Percentiles rank a stretch among this genome's conserved stretches.
Conservation (phyloP, 1,139 yeast species). For the Geotrichum macrosporum region DNA sequence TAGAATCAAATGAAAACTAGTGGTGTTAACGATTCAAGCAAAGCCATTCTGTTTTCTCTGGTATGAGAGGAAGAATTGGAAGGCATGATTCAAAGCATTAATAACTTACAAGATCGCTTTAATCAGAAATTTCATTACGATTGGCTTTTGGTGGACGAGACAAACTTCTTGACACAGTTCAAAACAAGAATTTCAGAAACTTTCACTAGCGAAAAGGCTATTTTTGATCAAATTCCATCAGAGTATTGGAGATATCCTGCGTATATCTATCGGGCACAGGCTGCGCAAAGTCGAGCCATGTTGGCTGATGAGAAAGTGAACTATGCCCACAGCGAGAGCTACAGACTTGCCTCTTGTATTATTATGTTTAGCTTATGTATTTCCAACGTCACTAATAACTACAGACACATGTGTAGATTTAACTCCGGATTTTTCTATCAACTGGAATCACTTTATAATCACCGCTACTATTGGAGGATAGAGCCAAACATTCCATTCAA, state of each 20-base stretch:
- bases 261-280: slow-evolving; percentile 60
- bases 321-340: slow-evolving; percentile 59
- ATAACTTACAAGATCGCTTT: slow-evolving; percentile 65
- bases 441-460: slow-evolving; percentile 50
- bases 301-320: slow-evolving; percentile 51
- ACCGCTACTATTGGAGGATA: slow-evolving; percentile 69
- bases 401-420: slow-evolving; percentile 76
- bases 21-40: slow-evolving; percentile 36
- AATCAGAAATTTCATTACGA: slow-evolving; percentile 64
- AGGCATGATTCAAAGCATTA: slow-evolving; percentile 54
- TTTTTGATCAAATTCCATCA: slow-evolving; percentile 56
- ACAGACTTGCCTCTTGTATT: too few species aligned
- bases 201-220: slow-evolving; percentile 51
- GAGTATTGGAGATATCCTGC: slow-evolving; percentile 72
- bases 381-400: too few species aligned
- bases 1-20: too few species aligned
- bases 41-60: slow-evolving; percentile 67
- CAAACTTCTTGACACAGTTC: slow-evolving; percentile 55
- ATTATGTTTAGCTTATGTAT: too few species aligned
- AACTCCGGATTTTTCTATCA: slow-evolving; percentile 63
- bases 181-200: slow-evolving; percentile 40
- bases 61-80: slow-evolving; percentile 64
- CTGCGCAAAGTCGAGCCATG: slow-evolving; percentile 46
- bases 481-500: slow-evolving; percentile 60
- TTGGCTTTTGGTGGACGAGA: slow-evolving; percentile 76